phyloP scores from a whole-genome alignment of 371 early-diverging fungal genomes.

The Mitosporidium daphniae region DNA sequence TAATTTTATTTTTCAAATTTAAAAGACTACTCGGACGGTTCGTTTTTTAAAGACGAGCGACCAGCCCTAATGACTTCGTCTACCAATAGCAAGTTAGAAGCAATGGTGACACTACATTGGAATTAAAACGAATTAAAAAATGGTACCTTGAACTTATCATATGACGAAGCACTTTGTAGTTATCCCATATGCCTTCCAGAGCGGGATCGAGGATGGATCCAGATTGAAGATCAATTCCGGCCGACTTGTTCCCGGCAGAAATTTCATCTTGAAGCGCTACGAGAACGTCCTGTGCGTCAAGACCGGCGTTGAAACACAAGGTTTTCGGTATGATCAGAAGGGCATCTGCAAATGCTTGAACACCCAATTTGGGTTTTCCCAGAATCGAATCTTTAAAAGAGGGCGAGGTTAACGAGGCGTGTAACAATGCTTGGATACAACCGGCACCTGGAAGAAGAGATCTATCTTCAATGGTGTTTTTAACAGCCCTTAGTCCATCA shows the following conservation, averaged over 20 bases:
- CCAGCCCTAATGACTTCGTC: conserved; percentile 94
- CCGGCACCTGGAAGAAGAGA: conserved; percentile 75
- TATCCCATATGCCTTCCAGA: conserved; percentile 78
- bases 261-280: conserved; percentile 58
- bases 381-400: conserved; percentile 54
- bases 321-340: conserved; percentile 75
- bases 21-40: too few species aligned
- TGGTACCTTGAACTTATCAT: conserved; percentile 46
- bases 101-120: conserved; percentile 32
- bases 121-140: conserved; percentile 1
- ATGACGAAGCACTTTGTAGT: conserved; percentile 74
- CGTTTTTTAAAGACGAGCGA: conserved; percentile 4
- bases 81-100: conserved; percentile 81
- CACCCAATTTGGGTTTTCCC: conserved; percentile 70
- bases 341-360: conserved; percentile 80
- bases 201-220: conserved; percentile 72
- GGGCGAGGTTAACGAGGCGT: conserved; percentile 20
- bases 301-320: conserved; percentile 69
- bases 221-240: conserved; percentile 64
- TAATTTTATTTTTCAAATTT: too few species aligned
- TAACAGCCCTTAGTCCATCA: conserved; percentile 84
- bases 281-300: conserved; percentile 79
- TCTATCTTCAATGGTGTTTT: conserved; percentile 74
- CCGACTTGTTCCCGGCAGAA: conserved; percentile 39
- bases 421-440: conserved; percentile 57